Evolutionary conservation across 1,284 basidiomycete species (phyloP).

Genomic region (Athelia sp.): DNA sequence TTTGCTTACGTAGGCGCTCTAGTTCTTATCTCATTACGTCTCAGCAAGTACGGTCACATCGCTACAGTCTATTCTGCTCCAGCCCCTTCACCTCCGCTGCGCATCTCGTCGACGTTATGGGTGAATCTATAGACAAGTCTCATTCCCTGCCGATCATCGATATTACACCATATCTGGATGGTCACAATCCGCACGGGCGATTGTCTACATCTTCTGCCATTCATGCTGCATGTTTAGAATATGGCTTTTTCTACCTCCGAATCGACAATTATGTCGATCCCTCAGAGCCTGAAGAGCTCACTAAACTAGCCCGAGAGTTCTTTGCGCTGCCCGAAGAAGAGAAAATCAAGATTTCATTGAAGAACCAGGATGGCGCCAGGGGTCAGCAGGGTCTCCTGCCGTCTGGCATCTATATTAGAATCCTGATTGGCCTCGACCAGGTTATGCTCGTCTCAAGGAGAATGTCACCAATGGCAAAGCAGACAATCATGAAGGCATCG

Average conservation of each 20-base stretch:
- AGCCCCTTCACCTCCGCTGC: neutral
- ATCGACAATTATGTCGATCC: slow-evolving; percentile 52
- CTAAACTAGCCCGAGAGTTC: slow-evolving; percentile 62
- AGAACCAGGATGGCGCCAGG: slow-evolving; percentile 65
- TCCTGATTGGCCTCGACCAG: slow-evolving; percentile 28
- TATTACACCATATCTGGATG: slow-evolving; percentile 49
- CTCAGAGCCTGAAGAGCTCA: slow-evolving; percentile 62
- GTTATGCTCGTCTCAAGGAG: slow-evolving; percentile 68
- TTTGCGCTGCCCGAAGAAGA: slow-evolving; percentile 66
- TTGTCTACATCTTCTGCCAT: slow-evolving; percentile 51
- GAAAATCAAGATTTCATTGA: slow-evolving; percentile 66
- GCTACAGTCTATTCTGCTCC: neutral
- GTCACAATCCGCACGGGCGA: slow-evolving; percentile 27
- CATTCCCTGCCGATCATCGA: slow-evolving; percentile 44
- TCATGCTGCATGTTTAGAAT: slow-evolving; percentile 70
- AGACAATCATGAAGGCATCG: slow-evolving; percentile 82
- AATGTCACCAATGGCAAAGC: slow-evolving; percentile 82
- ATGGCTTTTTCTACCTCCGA: slow-evolving; percentile 85
- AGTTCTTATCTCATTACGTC: neutral
- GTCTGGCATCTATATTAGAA: neutral
- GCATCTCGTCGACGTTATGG: too few relatives aligned
- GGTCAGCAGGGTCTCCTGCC: slow-evolving; percentile 38
- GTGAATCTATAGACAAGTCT: neutral
- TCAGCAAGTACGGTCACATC: neutral
- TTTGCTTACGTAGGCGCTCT: too few relatives aligned